These are phyloP conservation scores for Phytopythium kandeliae DNA, from an alignment of 352 stramenopile species.

Conservation along the genomic window DNA sequence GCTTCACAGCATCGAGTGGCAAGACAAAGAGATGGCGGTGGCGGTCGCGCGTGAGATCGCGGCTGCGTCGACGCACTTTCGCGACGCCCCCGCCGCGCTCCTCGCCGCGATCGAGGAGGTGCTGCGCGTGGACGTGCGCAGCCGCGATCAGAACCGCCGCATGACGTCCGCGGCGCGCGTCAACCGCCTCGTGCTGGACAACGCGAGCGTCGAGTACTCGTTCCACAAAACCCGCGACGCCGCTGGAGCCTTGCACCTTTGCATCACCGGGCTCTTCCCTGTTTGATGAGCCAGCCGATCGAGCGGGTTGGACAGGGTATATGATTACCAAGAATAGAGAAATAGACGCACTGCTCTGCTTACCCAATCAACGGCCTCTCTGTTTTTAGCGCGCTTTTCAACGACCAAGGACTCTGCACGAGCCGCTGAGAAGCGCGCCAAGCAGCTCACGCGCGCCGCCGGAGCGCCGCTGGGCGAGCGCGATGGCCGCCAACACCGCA, in stretches of 20 bases:
- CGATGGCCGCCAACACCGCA: slow-evolving; percentile 6
- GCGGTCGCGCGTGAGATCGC: slow-evolving; percentile 27
- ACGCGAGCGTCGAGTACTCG: slow-evolving; percentile 43
- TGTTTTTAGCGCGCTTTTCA: slow-evolving; percentile 6
- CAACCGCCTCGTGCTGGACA: slow-evolving; percentile 55
- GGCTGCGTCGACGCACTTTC: slow-evolving; percentile 38
- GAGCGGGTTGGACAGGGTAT: too few relatives aligned
- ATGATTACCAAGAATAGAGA: too few relatives aligned
- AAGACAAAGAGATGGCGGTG: slow-evolving; percentile 14
- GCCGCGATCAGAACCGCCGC: slow-evolving; percentile 63
- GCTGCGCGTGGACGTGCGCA: slow-evolving; percentile 66
- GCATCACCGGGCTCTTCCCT: too few relatives aligned
- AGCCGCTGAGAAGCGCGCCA: neutral
- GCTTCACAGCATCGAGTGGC: slow-evolving; percentile 43
- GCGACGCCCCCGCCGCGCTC: slow-evolving; percentile 19
- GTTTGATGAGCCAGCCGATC: too few relatives aligned
- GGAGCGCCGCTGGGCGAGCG: neutral
- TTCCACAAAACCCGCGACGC: slow-evolving; percentile 15
- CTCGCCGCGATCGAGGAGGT: slow-evolving; percentile 55
- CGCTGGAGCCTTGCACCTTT: slow-evolving; percentile 5
- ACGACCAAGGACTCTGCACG: neutral
- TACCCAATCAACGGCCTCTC: neutral
- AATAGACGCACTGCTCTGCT: too few relatives aligned
- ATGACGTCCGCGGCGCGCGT: slow-evolving; percentile 25
- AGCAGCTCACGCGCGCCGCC: neutral